phyloP scores from a whole-genome alignment of 1,284 basidiomycete species.

The Spongispora temasekensis region DNA sequence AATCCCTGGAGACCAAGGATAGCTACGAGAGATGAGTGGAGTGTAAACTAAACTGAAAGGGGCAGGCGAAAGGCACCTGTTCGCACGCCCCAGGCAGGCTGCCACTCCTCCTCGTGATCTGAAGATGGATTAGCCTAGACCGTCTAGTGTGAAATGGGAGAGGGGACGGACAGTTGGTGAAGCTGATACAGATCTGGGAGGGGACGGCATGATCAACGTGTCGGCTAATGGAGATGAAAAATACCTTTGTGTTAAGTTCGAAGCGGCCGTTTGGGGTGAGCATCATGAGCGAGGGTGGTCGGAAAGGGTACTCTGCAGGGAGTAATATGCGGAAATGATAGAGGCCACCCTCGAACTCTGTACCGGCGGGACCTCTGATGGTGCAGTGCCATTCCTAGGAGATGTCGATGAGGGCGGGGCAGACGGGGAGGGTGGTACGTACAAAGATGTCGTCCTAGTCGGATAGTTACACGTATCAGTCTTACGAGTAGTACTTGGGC shows the following conservation, averaged over 20 bases:
- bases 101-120: constrained; percentile 93
- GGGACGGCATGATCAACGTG: constrained; percentile 7
- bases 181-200: constrained; percentile 86
- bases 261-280: constrained; percentile 95
- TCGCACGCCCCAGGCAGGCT: constrained; percentile 96
- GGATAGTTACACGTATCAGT: constrained; percentile 8
- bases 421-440: constrained; percentile 27
- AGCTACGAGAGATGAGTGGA: constrained; percentile 45
- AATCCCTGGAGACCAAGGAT: constrained; percentile 91
- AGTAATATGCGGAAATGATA: constrained; percentile 93
- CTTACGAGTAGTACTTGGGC: not conserved
- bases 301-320: constrained; percentile 93
- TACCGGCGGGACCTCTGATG: constrained; percentile 82
- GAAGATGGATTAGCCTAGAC: constrained; percentile 27
- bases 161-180: constrained; percentile 73
- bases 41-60: constrained; percentile 23
- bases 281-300: constrained; percentile 92
- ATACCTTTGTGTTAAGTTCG: constrained; percentile 92
- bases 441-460: constrained; percentile 80
- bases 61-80: constrained; percentile 65
- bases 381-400: constrained; percentile 96
- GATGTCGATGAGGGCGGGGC: constrained; percentile 25
- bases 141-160: constrained; percentile 18
- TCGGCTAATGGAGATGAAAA: constrained; percentile 28
- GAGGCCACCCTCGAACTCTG: constrained; percentile 88